Evolutionary conservation across 177 flowering plant genomes (phyloP).

Genomic region (Telopea speciosissima): DNA sequence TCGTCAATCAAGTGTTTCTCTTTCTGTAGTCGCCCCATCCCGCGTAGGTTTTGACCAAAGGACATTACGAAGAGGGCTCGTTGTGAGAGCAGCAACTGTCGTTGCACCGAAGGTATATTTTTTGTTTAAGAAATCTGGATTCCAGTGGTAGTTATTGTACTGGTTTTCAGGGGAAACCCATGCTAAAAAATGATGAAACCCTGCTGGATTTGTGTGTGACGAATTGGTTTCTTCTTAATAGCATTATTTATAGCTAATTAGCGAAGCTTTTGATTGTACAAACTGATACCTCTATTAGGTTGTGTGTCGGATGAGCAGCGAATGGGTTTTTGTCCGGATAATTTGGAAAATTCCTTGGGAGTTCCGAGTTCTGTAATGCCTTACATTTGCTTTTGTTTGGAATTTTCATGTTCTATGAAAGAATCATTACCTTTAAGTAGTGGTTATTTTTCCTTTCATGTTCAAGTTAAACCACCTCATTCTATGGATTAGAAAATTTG

Average conservation of each 20-base stretch:
- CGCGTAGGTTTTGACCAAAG: conserved; percentile 22
- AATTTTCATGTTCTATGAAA: not conserved
- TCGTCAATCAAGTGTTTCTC: conserved; percentile 32
- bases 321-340: no score
- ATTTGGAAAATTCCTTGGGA: not conserved
- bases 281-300: not conserved
- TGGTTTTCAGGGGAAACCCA: not conserved
- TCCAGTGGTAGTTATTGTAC: not conserved
- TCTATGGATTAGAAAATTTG: no score
- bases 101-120: conserved; percentile 77
- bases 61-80: conserved; percentile 37
- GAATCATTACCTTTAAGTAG: not conserved
- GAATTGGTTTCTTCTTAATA: not conserved
- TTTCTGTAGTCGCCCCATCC: conserved; percentile 29
- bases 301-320: not conserved
- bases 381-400: not conserved
- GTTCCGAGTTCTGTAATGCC: not conserved
- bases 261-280: not conserved
- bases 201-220: not conserved
- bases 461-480: no score
- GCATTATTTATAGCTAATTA: no score
- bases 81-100: conserved; percentile 65
- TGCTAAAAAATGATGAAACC: not conserved
- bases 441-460: no score
- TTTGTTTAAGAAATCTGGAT: not conserved